Conservation (phyloP, 2,329 filamentous ascomycete species). For the Exophiala xenobiotica region DNA sequence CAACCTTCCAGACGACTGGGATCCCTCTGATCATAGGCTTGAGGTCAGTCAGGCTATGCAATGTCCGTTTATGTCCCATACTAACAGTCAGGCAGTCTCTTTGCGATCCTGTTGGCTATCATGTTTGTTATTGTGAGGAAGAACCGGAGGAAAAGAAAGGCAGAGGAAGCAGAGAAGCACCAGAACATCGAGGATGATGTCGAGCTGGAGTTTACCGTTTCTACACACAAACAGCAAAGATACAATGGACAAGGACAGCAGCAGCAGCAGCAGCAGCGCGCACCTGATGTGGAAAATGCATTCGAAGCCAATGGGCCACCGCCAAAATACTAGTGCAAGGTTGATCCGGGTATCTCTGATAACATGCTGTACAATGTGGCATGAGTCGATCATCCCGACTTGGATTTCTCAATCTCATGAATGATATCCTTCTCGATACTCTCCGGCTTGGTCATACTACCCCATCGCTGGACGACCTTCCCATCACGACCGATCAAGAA, state of each 20-base stretch:
- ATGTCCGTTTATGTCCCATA: background rate
- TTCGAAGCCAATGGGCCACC: slow-evolving; percentile 3
- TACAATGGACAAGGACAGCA: slow-evolving; percentile 2
- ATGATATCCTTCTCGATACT: slow-evolving; percentile 71
- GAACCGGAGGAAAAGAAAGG: slow-evolving; percentile 8
- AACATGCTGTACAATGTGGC: background rate
- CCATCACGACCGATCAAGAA: slow-evolving; percentile 87
- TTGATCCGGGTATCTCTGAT: background rate
- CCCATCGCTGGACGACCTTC: slow-evolving; percentile 81
- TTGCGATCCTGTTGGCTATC: slow-evolving; percentile 7
- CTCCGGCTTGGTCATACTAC: slow-evolving; percentile 84
- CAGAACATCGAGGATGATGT: slow-evolving; percentile 18
- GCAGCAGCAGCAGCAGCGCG: background rate
- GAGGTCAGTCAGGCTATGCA: background rate
- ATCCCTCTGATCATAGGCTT: slow-evolving; percentile 20
- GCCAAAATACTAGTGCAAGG: slow-evolving; percentile 9
- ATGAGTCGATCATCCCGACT: slow-evolving; percentile 34
- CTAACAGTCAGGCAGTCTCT: slow-evolving; percentile 9
- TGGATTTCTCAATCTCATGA: slow-evolving; percentile 65
- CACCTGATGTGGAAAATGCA: slow-evolving; percentile 2
- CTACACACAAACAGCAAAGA: slow-evolving; percentile 2
- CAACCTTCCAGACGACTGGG: slow-evolving; percentile 13
- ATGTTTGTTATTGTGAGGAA: slow-evolving; percentile 14
- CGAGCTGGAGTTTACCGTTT: slow-evolving; percentile 10
- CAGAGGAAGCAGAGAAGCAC: slow-evolving; percentile 18